A percentile compares a stretch with the other conserved stretches of the same genome.
phyloP scores from a whole-genome alignment of 495 filamentous ascomycete species.

The Bryoglossum gracile region DNA sequence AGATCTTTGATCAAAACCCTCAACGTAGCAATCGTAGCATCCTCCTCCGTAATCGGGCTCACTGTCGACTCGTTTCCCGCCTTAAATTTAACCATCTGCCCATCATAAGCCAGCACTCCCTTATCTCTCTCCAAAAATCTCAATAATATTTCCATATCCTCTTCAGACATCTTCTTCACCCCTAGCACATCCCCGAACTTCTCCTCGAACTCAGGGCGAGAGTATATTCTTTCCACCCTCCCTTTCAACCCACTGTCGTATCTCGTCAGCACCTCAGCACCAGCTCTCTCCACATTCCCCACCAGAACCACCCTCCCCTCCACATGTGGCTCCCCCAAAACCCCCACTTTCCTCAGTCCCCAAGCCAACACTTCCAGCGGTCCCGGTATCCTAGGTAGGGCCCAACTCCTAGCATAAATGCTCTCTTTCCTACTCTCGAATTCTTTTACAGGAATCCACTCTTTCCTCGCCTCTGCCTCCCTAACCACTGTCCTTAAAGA shows the following conservation, averaged over 20 bases:
- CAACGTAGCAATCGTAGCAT: slow-evolving; percentile 72
- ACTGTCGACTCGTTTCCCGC: slow-evolving; percentile 33
- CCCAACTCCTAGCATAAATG: slow-evolving; percentile 60
- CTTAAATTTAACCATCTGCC: slow-evolving; percentile 69
- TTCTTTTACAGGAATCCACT: slow-evolving; percentile 60
- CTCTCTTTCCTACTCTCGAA: slow-evolving; percentile 54
- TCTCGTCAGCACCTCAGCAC: slow-evolving; percentile 41
- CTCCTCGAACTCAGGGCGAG: slow-evolving; percentile 53
- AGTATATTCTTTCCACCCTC: slow-evolving; percentile 54
- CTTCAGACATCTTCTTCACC: slow-evolving; percentile 48
- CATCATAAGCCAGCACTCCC: slow-evolving; percentile 54
- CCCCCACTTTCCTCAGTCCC: slow-evolving; percentile 64
- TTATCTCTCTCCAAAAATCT: slow-evolving; percentile 67
- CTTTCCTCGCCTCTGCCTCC: slow-evolving; percentile 60
- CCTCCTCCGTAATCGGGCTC: slow-evolving; percentile 57
- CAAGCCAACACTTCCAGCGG: slow-evolving; percentile 64
- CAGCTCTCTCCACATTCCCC: slow-evolving; percentile 48
- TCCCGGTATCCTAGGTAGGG: slow-evolving; percentile 52
- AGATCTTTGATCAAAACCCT: slow-evolving; percentile 59
- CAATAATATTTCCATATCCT: slow-evolving; percentile 64
- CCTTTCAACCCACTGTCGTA: slow-evolving; percentile 31
- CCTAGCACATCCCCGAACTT: slow-evolving; percentile 49
- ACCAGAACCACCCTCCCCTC: slow-evolving; percentile 50
- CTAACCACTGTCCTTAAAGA: slow-evolving; percentile 72
- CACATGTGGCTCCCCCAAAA: slow-evolving; percentile 44